Conservation (phyloP, 768 basidiomycete species). For the Phlebiopsis flavidoalba region DNA sequence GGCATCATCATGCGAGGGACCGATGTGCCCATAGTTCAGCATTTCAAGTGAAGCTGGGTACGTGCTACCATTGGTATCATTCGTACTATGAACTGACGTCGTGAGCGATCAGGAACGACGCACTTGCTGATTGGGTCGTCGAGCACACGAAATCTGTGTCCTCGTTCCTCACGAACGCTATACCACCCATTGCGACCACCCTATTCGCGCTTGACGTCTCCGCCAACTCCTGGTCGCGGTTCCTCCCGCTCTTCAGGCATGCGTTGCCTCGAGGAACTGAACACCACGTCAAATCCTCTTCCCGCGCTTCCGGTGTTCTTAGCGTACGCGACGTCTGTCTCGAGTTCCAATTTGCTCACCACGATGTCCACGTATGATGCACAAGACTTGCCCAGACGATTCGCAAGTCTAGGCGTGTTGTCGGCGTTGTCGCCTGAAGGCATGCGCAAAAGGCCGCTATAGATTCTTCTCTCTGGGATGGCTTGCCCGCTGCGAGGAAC, state of each 20-base stretch:
- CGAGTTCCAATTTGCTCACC: slow-evolving; percentile 60
- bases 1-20: slow-evolving; percentile 78
- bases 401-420: slow-evolving; percentile 60
- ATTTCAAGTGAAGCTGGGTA: slow-evolving; percentile 74
- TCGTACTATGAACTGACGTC: neutral
- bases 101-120: slow-evolving; percentile 64
- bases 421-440: slow-evolving; percentile 33
- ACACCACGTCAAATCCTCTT: slow-evolving; percentile 87
- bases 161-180: slow-evolving; percentile 58
- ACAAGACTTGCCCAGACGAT: slow-evolving; percentile 45
- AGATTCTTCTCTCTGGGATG: slow-evolving; percentile 47
- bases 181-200: slow-evolving; percentile 71
- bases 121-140: slow-evolving; percentile 89
- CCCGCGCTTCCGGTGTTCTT: slow-evolving; percentile 90
- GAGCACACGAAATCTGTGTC: slow-evolving; percentile 71
- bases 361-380: slow-evolving; percentile 31
- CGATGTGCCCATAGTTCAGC: slow-evolving; percentile 50
- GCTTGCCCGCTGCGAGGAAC: slow-evolving; percentile 33
- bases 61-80: slow-evolving; percentile 19
- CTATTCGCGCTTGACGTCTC: slow-evolving; percentile 94
- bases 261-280: slow-evolving; percentile 86
- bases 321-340: slow-evolving; percentile 59
- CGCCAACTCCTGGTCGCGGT: slow-evolving; percentile 77
- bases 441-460: slow-evolving; percentile 34
- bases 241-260: slow-evolving; percentile 78